Percentiles rank a stretch among this genome's conserved stretches.
These are phyloP conservation scores for Zymoseptoria crescenta DNA, from an alignment of 2,329 filamentous ascomycete genomes.

Conservation along the genomic window DNA sequence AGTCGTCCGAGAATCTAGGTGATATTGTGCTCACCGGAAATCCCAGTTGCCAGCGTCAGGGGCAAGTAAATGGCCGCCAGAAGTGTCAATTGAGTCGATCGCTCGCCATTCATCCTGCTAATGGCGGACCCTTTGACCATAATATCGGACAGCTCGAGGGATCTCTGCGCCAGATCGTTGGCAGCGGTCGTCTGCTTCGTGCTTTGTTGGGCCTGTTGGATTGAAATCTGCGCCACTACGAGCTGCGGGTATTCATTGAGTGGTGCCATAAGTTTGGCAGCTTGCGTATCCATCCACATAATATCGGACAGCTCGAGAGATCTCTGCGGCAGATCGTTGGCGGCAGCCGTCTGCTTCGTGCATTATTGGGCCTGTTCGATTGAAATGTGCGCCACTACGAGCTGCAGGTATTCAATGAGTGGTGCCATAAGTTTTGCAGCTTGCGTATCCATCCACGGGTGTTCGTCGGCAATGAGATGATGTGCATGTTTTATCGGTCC, in stretches of 20 bases:
- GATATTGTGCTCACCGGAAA: neutral
- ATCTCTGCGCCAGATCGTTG: neutral
- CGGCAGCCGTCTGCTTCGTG: neutral
- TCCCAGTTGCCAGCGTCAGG: neutral
- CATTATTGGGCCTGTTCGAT: neutral
- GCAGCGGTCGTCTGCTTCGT: neutral
- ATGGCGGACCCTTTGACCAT: neutral
- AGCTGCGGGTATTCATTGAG: neutral
- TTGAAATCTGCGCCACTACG: neutral
- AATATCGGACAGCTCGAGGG: neutral
- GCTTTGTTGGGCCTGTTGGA: neutral
- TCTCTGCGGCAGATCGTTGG: neutral
- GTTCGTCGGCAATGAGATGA: too few relatives aligned
- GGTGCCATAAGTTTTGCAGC: neutral
- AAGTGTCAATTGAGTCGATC: neutral
- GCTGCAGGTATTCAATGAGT: neutral
- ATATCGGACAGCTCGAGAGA: neutral
- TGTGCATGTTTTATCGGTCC: neutral
- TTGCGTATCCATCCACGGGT: neutral
- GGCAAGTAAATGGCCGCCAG: conserved; percentile 4
- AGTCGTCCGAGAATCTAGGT: too few relatives aligned
- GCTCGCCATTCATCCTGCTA: neutral
- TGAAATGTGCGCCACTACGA: neutral
- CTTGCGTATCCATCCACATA: neutral
- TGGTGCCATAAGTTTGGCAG: neutral